A percentile compares a stretch with the other conserved stretches of the same genome.
These are phyloP conservation scores for Penicillium sp. DNA, from an alignment of 2,329 filamentous ascomycete genomes.

Conservation along the genomic window DNA sequence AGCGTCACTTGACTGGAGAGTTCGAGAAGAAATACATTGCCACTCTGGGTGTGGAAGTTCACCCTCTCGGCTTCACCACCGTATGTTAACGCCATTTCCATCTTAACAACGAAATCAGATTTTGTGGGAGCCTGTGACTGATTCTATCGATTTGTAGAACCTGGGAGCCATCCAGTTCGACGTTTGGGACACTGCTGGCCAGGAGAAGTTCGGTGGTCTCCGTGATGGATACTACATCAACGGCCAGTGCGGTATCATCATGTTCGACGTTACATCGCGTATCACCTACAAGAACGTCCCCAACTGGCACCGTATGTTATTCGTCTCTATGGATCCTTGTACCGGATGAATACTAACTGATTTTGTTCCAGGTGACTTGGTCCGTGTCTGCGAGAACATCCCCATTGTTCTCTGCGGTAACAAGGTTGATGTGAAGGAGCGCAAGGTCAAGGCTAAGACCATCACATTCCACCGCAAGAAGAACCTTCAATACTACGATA, in stretches of 20 bases:
- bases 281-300: slow-evolving; percentile 99
- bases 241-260: slow-evolving; percentile 99
- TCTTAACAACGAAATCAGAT: not conserved
- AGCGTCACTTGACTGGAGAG: slow-evolving; percentile 99
- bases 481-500: slow-evolving; percentile 99
- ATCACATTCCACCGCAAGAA: slow-evolving; percentile 99
- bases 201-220: slow-evolving; percentile 99
- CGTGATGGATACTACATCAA: slow-evolving; percentile 99
- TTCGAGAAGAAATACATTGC: slow-evolving; percentile 99
- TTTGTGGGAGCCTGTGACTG: slow-evolving; percentile 23
- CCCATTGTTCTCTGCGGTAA: slow-evolving; percentile 97
- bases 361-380: slow-evolving; percentile 71
- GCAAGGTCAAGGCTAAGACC: slow-evolving; percentile 99
- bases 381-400: slow-evolving; percentile 99
- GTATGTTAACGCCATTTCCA: slow-evolving; percentile 57
- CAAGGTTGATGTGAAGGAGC: slow-evolving; percentile 99
- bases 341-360: slow-evolving; percentile 12
- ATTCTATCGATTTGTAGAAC: slow-evolving; percentile 55
- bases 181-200: slow-evolving; percentile 97
- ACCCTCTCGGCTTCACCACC: slow-evolving; percentile 95
- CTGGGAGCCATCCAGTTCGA: slow-evolving; percentile 96
- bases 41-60: slow-evolving; percentile 98
- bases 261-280: slow-evolving; percentile 99
- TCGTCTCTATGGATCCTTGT: not conserved
- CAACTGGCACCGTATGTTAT: slow-evolving; percentile 96